These are phyloP conservation scores for Ogataea populi-albae DNA, from an alignment of 805 yeast genomes.

Conservation along the genomic window DNA sequence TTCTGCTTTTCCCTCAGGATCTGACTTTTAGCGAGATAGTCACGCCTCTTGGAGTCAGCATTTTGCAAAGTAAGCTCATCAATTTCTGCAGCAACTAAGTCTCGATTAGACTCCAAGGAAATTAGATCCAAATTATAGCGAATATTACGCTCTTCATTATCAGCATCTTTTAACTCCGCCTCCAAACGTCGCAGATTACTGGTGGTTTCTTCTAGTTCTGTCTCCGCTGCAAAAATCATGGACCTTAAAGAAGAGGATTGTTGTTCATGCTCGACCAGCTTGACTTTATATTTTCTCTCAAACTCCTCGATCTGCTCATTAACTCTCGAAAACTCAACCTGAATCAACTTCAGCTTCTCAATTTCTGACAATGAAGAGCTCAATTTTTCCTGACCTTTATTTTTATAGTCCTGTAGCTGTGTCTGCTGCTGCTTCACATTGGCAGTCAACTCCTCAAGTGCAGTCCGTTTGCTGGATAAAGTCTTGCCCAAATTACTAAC, in stretches of 20 bases:
- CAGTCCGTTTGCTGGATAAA: slow-evolving; percentile 2
- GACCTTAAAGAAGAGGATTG: slow-evolving; percentile 12
- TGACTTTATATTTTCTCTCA: slow-evolving; percentile 16
- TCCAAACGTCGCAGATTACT: slow-evolving; percentile 60
- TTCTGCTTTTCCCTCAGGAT: slow-evolving; percentile 50
- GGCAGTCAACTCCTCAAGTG: slow-evolving; percentile 17
- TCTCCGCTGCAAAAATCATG: slow-evolving; percentile 28
- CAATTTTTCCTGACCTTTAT: slow-evolving; percentile 23
- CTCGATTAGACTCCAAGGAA: slow-evolving; percentile 42
- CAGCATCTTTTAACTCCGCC: slow-evolving; percentile 48
- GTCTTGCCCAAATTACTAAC: slow-evolving; percentile 21
- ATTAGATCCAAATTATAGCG: slow-evolving; percentile 39
- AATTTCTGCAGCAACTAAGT: slow-evolving; percentile 23
- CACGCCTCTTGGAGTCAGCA: slow-evolving; percentile 56
- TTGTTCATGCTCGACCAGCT: slow-evolving; percentile 15
- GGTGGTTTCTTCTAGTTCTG: slow-evolving; percentile 26
- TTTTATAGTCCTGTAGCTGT: slow-evolving; percentile 12
- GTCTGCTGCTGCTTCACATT: slow-evolving; percentile 8
- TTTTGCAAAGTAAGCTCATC: slow-evolving; percentile 38
- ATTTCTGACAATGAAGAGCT: slow-evolving; percentile 15
- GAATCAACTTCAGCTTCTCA: slow-evolving; percentile 37
- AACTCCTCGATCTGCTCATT: slow-evolving; percentile 43
- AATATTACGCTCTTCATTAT: slow-evolving; percentile 59
- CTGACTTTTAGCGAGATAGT: slow-evolving; percentile 57
- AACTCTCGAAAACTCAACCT: slow-evolving; percentile 39